phyloP scores from a whole-genome alignment of 2,329 filamentous ascomycete species.

The Verticillium albo-atrum region DNA sequence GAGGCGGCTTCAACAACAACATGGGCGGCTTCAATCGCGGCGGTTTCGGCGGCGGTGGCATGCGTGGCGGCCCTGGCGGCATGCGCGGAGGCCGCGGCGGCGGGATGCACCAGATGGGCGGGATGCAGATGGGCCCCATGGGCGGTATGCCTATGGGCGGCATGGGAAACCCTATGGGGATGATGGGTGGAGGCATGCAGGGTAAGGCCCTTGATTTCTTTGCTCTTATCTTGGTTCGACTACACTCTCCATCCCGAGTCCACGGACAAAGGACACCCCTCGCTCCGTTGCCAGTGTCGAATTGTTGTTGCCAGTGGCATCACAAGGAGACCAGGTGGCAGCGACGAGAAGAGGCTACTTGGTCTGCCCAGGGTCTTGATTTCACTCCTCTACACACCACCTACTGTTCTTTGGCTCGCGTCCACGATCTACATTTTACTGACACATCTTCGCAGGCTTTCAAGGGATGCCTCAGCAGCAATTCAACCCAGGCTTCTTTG shows the following conservation, averaged over 20 bases:
- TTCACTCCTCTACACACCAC: neutral
- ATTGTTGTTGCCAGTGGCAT: neutral
- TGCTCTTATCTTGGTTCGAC: neutral
- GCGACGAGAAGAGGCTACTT: neutral
- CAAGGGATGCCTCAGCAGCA: constrained; percentile 62
- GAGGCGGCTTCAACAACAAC: constrained; percentile 35
- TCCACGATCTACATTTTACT: constrained; percentile 7
- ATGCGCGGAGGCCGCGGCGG: constrained; percentile 28
- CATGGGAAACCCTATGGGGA: constrained; percentile 41
- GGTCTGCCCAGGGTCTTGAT: neutral
- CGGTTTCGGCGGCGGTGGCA: constrained; percentile 42
- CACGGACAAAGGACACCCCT: neutral
- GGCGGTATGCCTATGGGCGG: constrained; percentile 52
- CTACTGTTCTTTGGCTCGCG: neutral
- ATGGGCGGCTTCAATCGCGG: constrained; percentile 44
- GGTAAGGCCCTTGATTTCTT: constrained; percentile 29
- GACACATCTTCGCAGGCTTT: constrained; percentile 45
- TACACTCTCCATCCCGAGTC: neutral
- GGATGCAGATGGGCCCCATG: constrained; percentile 37
- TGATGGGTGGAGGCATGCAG: constrained; percentile 52
- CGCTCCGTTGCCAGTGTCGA: too few relatives aligned
- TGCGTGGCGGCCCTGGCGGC: constrained; percentile 38
- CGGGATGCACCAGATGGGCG: constrained; percentile 49
- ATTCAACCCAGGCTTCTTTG: constrained; percentile 73
- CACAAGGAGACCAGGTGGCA: neutral